A percentile compares a stretch with the other conserved stretches of the same genome.
Evolutionary conservation across 2,329 filamentous ascomycete species (phyloP).

Genomic region (Phoma sp.): DNA sequence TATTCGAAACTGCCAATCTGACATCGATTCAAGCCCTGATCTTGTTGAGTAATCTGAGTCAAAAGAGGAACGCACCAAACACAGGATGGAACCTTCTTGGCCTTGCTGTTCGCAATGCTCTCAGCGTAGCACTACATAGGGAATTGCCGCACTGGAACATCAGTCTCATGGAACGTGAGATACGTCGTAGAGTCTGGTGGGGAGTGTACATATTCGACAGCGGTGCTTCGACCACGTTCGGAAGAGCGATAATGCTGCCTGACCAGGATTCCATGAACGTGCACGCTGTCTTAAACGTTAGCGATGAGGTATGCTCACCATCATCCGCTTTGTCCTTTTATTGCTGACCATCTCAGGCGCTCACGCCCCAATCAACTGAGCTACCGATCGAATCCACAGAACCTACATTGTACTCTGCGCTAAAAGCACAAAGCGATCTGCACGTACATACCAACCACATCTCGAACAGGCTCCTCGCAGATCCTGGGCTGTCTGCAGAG

Average conservation of each 20-base stretch:
- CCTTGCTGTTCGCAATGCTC: conserved; percentile 31
- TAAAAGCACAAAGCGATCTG: conserved; percentile 30
- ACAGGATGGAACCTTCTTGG: conserved; percentile 36
- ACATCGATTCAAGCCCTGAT: conserved; percentile 34
- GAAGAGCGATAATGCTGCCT: conserved; percentile 32
- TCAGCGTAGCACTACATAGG: conserved; percentile 34
- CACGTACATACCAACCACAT: conserved; percentile 35
- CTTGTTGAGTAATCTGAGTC: conserved; percentile 32
- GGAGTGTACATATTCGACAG: conserved; percentile 36
- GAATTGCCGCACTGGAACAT: conserved; percentile 38
- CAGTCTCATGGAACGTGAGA: conserved; percentile 33
- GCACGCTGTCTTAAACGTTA: conserved; percentile 30
- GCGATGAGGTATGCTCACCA: conserved; percentile 23
- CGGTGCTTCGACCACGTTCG: conserved; percentile 35
- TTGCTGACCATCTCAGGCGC: conserved; percentile 18
- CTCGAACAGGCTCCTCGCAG: conserved; percentile 31
- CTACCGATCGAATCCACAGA: conserved; percentile 24
- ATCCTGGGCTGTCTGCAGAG: conserved; percentile 33
- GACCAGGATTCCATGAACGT: conserved; percentile 36
- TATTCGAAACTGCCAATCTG: conserved; percentile 33
- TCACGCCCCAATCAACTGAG: conserved; percentile 28
- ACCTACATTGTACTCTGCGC: conserved; percentile 30
- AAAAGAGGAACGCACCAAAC: conserved; percentile 34
- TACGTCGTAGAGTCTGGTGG: conserved; percentile 34
- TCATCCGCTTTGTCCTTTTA: background rate